Evolutionary conservation across 2,329 filamentous ascomycete genomes (phyloP).

Genomic region (Cryphonectria nitschkei): DNA sequence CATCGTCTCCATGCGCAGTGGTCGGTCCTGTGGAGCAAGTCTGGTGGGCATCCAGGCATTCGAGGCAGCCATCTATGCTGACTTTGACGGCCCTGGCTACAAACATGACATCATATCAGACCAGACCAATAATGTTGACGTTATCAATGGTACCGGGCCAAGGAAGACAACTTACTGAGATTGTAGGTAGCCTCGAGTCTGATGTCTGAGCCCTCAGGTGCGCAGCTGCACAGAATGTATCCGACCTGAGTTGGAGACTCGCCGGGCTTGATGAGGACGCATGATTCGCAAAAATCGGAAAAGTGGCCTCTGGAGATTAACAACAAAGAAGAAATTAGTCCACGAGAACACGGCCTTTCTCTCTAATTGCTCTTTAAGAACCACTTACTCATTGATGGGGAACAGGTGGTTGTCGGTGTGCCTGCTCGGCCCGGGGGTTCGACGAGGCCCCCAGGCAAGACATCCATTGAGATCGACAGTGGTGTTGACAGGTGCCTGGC

Average conservation of each 20-base stretch:
- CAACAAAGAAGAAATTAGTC: background rate
- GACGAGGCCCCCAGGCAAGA: constrained; percentile 17
- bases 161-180: constrained; percentile 18
- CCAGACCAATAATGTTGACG: no score
- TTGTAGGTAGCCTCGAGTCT: constrained; percentile 14
- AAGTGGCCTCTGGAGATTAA: constrained; percentile 12
- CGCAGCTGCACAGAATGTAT: constrained; percentile 20
- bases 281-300: constrained; percentile 13
- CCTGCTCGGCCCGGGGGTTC: background rate
- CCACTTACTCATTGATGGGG: constrained; percentile 16
- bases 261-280: constrained; percentile 12
- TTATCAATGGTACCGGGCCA: background rate
- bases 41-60: constrained; percentile 13
- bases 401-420: background rate
- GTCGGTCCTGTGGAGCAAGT: background rate
- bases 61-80: constrained; percentile 19
- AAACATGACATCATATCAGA: constrained; percentile 1
- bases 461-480: constrained; percentile 20
- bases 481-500: background rate
- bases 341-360: no score
- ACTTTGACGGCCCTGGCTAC: constrained; percentile 11
- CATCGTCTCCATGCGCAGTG: background rate
- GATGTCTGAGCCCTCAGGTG: constrained; percentile 3
- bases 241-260: constrained; percentile 9
- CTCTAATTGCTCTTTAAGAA: no score